Percentiles rank a stretch among this genome's conserved stretches.
Evolutionary conservation across 345 rosid genomes (phyloP).

Genomic region (Populus euphratica): DNA sequence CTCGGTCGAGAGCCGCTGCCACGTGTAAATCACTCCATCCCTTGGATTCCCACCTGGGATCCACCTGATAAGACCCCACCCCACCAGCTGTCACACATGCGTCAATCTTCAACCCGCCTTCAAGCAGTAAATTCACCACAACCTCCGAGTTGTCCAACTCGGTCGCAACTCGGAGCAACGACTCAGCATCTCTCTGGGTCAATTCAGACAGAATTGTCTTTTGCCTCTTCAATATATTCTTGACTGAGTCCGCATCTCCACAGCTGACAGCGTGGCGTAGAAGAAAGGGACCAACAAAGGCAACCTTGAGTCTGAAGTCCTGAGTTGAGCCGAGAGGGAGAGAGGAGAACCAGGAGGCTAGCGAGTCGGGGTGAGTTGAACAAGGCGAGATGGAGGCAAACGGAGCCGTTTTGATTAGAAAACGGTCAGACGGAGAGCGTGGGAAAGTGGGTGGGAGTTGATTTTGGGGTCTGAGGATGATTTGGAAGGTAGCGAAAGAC

Average conservation of each 20-base stretch:
- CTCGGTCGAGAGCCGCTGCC: constrained; percentile 27
- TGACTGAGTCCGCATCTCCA: constrained; percentile 39
- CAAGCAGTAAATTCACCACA: constrained; percentile 46
- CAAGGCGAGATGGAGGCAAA: background rate
- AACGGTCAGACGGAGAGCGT: constrained; percentile 56
- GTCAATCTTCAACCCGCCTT: constrained; percentile 36
- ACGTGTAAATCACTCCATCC: constrained; percentile 42
- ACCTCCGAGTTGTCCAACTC: constrained; percentile 31
- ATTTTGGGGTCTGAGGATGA: constrained; percentile 53
- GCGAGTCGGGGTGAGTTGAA: constrained; percentile 4
- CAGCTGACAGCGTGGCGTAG: constrained; percentile 46
- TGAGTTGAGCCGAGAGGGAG: constrained; percentile 26
- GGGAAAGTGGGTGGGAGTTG: constrained; percentile 50
- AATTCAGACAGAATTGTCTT: constrained; percentile 30
- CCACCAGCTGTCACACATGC: constrained; percentile 1
- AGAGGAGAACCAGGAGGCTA: constrained; percentile 30
- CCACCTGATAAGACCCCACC: background rate
- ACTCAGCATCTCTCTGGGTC: constrained; percentile 34
- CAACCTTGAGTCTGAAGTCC: constrained; percentile 56
- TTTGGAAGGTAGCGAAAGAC: constrained; percentile 40
- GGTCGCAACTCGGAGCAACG: constrained; percentile 41
- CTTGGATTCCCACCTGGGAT: constrained; percentile 17
- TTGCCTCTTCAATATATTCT: constrained; percentile 44
- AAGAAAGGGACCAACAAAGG: constrained; percentile 49
- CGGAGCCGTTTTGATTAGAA: constrained; percentile 42